These are phyloP conservation scores for Exophiala phaeomuriformis DNA, from an alignment of 2,329 filamentous ascomycete species.

Conservation along the genomic window DNA sequence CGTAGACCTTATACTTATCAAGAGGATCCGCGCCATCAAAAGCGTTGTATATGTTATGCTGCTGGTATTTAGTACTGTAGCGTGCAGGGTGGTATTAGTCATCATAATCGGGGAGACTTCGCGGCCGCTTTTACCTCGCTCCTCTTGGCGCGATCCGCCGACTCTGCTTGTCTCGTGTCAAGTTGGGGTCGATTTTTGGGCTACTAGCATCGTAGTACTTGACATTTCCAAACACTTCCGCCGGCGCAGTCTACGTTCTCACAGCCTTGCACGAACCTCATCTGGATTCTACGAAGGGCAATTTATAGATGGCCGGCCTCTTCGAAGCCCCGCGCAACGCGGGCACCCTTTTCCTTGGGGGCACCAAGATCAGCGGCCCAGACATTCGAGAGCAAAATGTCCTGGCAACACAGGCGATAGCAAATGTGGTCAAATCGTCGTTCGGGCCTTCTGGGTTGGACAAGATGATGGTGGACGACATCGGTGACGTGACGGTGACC, in stretches of 20 bases:
- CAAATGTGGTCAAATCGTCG: constrained; percentile 98
- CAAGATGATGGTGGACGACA: constrained; percentile 99
- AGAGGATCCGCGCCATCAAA: too few relatives aligned
- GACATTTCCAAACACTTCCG: neutral
- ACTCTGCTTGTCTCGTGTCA: neutral
- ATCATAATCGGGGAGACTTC: neutral
- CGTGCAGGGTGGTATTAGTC: too few relatives aligned
- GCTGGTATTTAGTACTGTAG: too few relatives aligned
- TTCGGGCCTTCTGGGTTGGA: constrained; percentile 95
- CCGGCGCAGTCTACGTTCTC: neutral
- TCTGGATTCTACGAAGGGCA: neutral
- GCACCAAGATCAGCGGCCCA: constrained; percentile 91
- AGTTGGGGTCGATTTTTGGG: neutral
- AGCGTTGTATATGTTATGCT: too few relatives aligned
- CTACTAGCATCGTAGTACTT: neutral
- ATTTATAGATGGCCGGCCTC: constrained; percentile 71
- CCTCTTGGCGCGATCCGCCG: neutral
- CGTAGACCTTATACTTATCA: too few relatives aligned
- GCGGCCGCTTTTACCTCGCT: neutral
- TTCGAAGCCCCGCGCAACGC: constrained; percentile 89
- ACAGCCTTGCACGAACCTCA: neutral
- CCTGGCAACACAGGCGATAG: constrained; percentile 88
- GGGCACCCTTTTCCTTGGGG: constrained; percentile 92
- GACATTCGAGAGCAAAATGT: constrained; percentile 99
- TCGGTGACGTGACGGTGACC: constrained; percentile 97